These are phyloP conservation scores for Spergularia marina DNA, from an alignment of 148 eudicot genomes.

Conservation along the genomic window DNA sequence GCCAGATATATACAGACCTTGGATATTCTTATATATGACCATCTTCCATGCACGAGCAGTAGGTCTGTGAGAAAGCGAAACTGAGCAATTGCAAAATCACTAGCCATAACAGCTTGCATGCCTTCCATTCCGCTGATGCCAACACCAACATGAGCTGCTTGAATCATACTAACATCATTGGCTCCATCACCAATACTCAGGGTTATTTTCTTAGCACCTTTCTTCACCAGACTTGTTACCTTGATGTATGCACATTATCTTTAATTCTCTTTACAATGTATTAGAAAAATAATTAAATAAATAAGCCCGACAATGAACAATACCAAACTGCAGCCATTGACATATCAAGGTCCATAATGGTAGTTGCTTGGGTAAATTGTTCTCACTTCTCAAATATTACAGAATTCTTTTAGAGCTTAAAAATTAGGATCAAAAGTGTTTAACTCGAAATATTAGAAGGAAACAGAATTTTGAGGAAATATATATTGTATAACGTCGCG, in stretches of 20 bases:
- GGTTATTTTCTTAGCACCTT: conserved; percentile 84
- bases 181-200: conserved; percentile 96
- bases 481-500: too few relatives aligned
- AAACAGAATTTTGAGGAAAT: background rate
- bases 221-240: conserved; percentile 90
- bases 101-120: conserved; percentile 99
- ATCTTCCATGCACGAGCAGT: conserved; percentile 95
- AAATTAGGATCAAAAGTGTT: background rate
- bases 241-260: conserved; percentile 30
- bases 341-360: background rate
- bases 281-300: background rate
- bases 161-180: conserved; percentile 92
- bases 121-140: conserved; percentile 99
- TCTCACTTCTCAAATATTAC: background rate
- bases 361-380: background rate
- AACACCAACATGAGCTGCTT: conserved; percentile 99
- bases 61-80: conserved; percentile 90
- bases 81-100: conserved; percentile 98
- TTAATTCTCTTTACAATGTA: background rate
- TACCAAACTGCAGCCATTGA: background rate
- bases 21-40: conserved; percentile 97
- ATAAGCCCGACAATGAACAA: background rate
- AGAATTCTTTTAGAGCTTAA: background rate
- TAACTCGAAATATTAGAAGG: background rate
- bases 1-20: conserved; percentile 48